phyloP scores from a whole-genome alignment of 176 grass and related monocot genomes.

The Puya raimondii region DNA sequence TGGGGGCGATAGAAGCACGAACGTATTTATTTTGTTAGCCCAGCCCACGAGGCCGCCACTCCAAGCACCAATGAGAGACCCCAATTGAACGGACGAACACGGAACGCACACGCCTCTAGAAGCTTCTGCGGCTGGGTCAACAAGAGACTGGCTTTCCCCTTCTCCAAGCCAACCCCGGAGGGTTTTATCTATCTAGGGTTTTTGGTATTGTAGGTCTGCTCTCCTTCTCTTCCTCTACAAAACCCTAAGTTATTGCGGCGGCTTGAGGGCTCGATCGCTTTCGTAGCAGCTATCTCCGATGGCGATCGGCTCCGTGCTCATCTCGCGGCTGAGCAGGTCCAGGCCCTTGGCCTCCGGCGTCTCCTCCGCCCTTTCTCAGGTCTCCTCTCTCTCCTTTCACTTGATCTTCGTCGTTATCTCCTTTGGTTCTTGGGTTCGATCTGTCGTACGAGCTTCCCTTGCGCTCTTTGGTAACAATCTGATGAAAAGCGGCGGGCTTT shows the following conservation, averaged over 20 bases:
- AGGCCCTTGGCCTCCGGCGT: conserved; percentile 15
- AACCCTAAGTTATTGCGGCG: neutral
- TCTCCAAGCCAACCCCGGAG: conserved; percentile 32
- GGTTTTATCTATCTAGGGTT: conserved; percentile 18
- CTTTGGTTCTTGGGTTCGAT: neutral
- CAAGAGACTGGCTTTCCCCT: conserved; percentile 38
- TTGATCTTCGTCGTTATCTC: neutral
- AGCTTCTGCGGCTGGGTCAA: no score
- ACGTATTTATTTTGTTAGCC: no score
- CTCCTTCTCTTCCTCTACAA: neutral
- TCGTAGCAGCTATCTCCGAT: conserved; percentile 24
- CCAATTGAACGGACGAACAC: no score
- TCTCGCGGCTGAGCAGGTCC: conserved; percentile 62
- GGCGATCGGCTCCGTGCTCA: conserved; percentile 66
- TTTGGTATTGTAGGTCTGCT: conserved; percentile 68
- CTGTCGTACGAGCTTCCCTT: neutral
- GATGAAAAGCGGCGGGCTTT: no score
- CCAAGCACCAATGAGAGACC: no score
- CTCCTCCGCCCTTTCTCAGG: conserved; percentile 49
- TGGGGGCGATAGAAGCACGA: no score
- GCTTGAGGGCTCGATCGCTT: neutral
- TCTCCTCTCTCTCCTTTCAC: conserved; percentile 4
- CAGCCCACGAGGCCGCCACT: no score
- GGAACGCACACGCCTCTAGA: no score
- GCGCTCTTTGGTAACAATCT: neutral